Conservation (phyloP, 768 basidiomycete species). For the Termitomyces sp. region DNA sequence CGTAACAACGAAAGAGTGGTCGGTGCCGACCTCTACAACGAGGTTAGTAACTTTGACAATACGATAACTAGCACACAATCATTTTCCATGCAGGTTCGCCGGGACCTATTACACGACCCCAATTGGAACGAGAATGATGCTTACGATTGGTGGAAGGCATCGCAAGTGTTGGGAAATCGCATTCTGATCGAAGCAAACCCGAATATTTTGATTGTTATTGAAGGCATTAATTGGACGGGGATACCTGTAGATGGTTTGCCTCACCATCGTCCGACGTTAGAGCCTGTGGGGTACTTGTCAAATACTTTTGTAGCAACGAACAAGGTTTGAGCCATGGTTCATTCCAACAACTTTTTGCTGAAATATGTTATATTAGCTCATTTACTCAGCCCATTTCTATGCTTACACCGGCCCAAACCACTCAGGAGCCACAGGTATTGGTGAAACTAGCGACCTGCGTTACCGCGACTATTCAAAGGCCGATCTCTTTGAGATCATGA, state of each 20-base stretch:
- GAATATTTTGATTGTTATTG: constrained; percentile 12
- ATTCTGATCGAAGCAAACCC: constrained; percentile 13
- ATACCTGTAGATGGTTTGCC: constrained; percentile 13
- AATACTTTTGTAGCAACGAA: constrained; percentile 10
- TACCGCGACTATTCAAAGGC: constrained; percentile 11
- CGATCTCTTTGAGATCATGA: constrained; percentile 10
- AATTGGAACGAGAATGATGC: constrained; percentile 9
- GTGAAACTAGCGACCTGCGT: constrained; percentile 12
- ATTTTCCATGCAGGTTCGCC: constrained; percentile 6
- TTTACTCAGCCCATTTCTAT: constrained; percentile 11
- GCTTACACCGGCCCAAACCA: constrained; percentile 14
- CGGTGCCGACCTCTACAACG: constrained; percentile 13
- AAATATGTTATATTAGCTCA: not conserved
- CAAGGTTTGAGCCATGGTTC: constrained; percentile 4
- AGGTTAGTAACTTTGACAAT: constrained; percentile 3
- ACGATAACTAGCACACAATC: not conserved
- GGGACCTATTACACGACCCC: constrained; percentile 11
- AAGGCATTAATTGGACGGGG: constrained; percentile 15
- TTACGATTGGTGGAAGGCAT: constrained; percentile 10
- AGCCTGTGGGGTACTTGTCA: constrained; percentile 9
- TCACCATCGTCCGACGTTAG: constrained; percentile 13
- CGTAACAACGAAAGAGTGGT: constrained; percentile 9
- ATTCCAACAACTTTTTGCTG: not conserved
- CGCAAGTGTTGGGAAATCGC: constrained; percentile 8
- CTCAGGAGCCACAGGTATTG: constrained; percentile 13